A percentile compares a stretch with the other conserved stretches of the same genome.
phyloP scores from a whole-genome alignment of 1,284 basidiomycete genomes.

The Xerocomus minutiporus region DNA sequence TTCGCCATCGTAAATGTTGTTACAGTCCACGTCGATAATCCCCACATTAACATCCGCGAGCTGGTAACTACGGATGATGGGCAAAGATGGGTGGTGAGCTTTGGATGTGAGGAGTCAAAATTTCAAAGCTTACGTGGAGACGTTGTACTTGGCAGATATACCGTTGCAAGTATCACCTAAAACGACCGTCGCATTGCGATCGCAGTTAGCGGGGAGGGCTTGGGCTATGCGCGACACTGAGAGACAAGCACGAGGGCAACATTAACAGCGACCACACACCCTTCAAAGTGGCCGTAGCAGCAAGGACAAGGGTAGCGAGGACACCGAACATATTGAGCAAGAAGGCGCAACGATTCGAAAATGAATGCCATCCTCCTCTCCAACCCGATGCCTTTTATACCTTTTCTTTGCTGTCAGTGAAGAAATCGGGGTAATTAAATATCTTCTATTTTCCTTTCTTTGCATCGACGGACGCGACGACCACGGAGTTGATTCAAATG shows the following conservation, averaged over 20 bases:
- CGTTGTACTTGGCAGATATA: conserved; percentile 42
- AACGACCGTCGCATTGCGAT: conserved; percentile 38
- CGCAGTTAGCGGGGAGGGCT: conserved; percentile 31
- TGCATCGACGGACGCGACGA: not conserved
- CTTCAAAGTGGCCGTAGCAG: conserved; percentile 10
- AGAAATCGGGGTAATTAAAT: not conserved
- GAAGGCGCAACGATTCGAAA: not conserved
- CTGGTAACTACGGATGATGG: conserved; percentile 34
- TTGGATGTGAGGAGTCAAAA: not conserved
- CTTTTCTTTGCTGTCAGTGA: not conserved
- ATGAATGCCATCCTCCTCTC: not conserved
- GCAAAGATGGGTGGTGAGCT: not conserved
- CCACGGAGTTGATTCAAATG: not conserved
- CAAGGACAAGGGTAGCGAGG: conserved; percentile 14
- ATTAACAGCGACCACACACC: conserved; percentile 11
- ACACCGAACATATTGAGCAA: conserved; percentile 19
- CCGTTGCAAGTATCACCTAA: conserved; percentile 28
- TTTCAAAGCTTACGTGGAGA: conserved; percentile 38
- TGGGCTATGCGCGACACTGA: conserved; percentile 10
- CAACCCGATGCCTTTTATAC: conserved; percentile 20
- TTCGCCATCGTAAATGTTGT: conserved; percentile 35
- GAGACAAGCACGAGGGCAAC: not conserved
- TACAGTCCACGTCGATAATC: conserved; percentile 34
- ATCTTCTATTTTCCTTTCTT: not conserved
- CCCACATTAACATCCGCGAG: conserved; percentile 37